Evolutionary conservation across 805 yeast species (phyloP).

Genomic region (Saturnispora gosingensis): DNA sequence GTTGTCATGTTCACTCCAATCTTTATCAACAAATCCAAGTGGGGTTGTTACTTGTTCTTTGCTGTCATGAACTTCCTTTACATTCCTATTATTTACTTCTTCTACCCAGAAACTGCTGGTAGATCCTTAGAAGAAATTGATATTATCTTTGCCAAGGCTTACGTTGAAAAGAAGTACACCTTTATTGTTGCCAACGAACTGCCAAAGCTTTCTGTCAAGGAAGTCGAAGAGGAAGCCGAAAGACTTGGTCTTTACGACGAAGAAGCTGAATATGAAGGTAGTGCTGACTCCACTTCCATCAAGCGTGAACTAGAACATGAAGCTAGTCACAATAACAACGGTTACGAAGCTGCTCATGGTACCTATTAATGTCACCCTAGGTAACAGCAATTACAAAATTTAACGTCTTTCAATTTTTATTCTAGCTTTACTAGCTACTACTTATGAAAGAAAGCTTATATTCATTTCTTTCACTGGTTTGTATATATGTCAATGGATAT

Average conservation of each 20-base stretch:
- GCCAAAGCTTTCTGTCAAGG: conserved; percentile 48
- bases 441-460: not conserved
- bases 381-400: not conserved
- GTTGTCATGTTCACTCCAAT: conserved; percentile 61
- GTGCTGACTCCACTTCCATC: not conserved
- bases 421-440: not conserved
- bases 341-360: conserved; percentile 7
- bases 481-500: not conserved
- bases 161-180: conserved; percentile 45
- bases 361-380: not conserved
- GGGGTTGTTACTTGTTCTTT: conserved; percentile 65
- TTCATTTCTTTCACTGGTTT: not conserved
- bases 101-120: conserved; percentile 73
- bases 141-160: conserved; percentile 55
- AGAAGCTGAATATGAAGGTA: conserved; percentile 5
- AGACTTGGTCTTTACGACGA: conserved; percentile 41
- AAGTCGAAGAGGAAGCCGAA: conserved; percentile 52
- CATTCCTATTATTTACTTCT: conserved; percentile 54
- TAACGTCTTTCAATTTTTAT: not conserved
- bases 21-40: conserved; percentile 40
- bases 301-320: conserved; percentile 6
- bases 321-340: not conserved
- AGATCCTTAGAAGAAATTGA: conserved; percentile 70
- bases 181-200: conserved; percentile 55
- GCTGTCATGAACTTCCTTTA: conserved; percentile 53